A percentile compares a stretch with the other conserved stretches of the same genome.
Evolutionary conservation across 2,329 filamentous ascomycete species (phyloP).

Genomic region (Colletotrichum sublineola): DNA sequence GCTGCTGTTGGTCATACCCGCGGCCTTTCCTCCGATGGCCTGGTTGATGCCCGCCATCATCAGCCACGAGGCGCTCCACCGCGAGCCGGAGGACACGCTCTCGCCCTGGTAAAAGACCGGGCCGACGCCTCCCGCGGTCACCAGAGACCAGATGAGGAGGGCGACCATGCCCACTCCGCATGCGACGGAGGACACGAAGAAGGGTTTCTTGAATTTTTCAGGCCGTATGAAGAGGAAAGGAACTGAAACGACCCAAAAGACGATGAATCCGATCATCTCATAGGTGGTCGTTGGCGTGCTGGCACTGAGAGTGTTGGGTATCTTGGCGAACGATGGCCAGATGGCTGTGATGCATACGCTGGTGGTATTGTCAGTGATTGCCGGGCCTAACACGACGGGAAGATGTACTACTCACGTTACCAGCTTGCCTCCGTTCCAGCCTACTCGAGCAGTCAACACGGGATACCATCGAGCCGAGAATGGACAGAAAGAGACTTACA

Average conservation of each 20-base stretch:
- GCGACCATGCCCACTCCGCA: conserved; percentile 60
- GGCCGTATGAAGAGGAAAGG: conserved; percentile 62
- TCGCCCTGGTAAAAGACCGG: conserved; percentile 52
- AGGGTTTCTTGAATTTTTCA: conserved; percentile 62
- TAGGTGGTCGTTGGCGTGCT: conserved; percentile 54
- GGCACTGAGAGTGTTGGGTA: conserved; percentile 58
- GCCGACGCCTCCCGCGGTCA: conserved; percentile 58
- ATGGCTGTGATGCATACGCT: conserved; percentile 58
- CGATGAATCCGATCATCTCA: conserved; percentile 62
- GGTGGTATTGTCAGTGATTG: not conserved
- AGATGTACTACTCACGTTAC: not conserved
- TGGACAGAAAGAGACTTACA: not conserved
- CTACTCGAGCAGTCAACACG: not conserved
- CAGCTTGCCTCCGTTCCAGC: conserved; percentile 15
- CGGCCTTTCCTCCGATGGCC: conserved; percentile 53
- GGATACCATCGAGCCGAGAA: not conserved
- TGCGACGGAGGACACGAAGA: conserved; percentile 57
- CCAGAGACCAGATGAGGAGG: conserved; percentile 62
- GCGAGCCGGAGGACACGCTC: conserved; percentile 1
- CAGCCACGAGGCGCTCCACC: conserved; percentile 53
- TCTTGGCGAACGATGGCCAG: conserved; percentile 59
- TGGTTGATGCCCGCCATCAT: conserved; percentile 54
- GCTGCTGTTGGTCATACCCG: conserved; percentile 55
- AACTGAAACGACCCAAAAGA: conserved; percentile 65
- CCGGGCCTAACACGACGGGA: not conserved